Base-by-base conservation (phyloP, 2,329 filamentous ascomycete species). In the Ambrosiella beaveri region DNA sequence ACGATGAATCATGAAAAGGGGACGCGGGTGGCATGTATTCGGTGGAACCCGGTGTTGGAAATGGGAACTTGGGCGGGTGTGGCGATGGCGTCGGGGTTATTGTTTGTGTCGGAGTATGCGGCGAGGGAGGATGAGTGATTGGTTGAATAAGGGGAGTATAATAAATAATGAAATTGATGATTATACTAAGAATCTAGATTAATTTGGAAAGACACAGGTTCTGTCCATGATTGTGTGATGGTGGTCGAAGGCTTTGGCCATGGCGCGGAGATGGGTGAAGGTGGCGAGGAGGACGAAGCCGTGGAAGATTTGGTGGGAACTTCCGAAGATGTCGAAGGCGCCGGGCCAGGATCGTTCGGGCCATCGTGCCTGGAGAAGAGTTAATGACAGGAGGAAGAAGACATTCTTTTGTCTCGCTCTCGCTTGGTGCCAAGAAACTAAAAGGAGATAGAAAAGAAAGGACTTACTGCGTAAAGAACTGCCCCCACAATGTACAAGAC, bases 261-360 rank as follows among this genome's bases (percentile, higher is more conserved):
- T 77, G 54, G 87, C 90, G 56, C 82, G 82, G 61, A 97, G 73
- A 73, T 98, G 93, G 27, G 85, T 79, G 1, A 79, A 77, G 0
- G 88, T 91, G 0, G 93, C 93, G 61, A 89, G 69, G 13, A 97
- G 74, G 36, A 98, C 90, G 62, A 93, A 77, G 44, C 95, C 74
- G 72, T 98, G 93, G 69, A 98, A 98, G 63, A 98, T 85, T 71
- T 98, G 93, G 70, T 98, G 93, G 17, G 88, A 95, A 67, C 84
- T 89, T 41, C 93, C 91, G 79, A 86, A 86, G 56, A 96, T 86
- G 70, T 98, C 93, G 66, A 91, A 96, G 7, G 69, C 74, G 1
- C 88, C 87, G 0, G 91, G 93, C 50, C 73, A 78, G 65, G 77
- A 80, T 61, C 88, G 77, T 72, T 98, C 93, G 0, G 93, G 93